Evolutionary conservation across 176 grass and related monocot species (phyloP).

Genomic region (Eragrostis nindensis): DNA sequence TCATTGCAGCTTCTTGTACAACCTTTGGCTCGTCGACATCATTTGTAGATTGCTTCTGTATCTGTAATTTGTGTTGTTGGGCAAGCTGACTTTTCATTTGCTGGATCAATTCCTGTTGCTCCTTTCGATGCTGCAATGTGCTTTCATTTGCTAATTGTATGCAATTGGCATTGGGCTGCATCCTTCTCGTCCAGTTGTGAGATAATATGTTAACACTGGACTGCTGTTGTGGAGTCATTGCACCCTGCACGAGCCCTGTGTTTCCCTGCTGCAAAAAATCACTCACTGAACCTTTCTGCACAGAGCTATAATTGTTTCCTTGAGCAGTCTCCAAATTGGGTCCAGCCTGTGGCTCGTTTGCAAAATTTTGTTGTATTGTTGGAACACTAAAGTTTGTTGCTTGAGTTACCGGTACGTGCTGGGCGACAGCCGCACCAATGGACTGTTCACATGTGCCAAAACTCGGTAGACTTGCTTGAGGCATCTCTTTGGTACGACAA

Average conservation of each 20-base stretch:
- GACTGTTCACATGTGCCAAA: constrained; percentile 51
- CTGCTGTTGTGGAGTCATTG: constrained; percentile 54
- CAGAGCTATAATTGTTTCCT: constrained; percentile 62
- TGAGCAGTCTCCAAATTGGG: constrained; percentile 56
- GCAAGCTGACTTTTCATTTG: constrained; percentile 67
- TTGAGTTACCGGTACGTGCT: constrained; percentile 61
- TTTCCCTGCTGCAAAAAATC: constrained; percentile 46
- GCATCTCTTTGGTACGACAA: constrained; percentile 57
- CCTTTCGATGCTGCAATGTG: constrained; percentile 62
- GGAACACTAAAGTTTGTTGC: constrained; percentile 60
- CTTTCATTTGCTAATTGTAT: constrained; percentile 60
- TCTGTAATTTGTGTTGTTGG: constrained; percentile 61
- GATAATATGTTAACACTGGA: constrained; percentile 58
- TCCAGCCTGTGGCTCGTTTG: constrained; percentile 55
- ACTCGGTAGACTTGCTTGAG: constrained; percentile 58
- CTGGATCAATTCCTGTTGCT: constrained; percentile 68
- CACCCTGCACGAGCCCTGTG: constrained; percentile 47
- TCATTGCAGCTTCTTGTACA: too few species aligned
- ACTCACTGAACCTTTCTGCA: constrained; percentile 62
- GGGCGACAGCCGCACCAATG: constrained; percentile 41
- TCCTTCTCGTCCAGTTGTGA: constrained; percentile 52
- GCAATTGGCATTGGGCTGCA: constrained; percentile 56
- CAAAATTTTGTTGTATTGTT: constrained; percentile 65
- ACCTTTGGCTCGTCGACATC: too few species aligned
- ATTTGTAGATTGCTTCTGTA: constrained; percentile 60